A percentile compares a stretch with the other conserved stretches of the same genome.
Conservation (phyloP, 805 yeast genomes). For the Henningerozyma blattae region DNA sequence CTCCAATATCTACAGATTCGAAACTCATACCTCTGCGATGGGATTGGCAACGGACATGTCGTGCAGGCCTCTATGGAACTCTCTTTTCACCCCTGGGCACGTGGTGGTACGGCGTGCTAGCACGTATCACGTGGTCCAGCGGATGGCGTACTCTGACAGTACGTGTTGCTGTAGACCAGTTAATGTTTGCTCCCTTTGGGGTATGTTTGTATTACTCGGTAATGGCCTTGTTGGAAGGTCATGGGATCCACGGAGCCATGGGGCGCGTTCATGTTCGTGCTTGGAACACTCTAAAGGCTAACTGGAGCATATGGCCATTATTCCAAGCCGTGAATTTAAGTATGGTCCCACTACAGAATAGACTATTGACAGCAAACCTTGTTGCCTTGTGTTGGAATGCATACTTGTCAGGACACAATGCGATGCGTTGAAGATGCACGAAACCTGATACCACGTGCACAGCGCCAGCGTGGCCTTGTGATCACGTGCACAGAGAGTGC, state of each 20-base stretch:
- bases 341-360: constrained; percentile 57
- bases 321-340: constrained; percentile 73
- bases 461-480: no score
- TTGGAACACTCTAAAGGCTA: constrained; percentile 56
- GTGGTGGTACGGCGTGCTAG: no score
- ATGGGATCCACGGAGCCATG: constrained; percentile 32
- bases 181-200: constrained; percentile 64
- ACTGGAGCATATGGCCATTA: constrained; percentile 86
- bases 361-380: constrained; percentile 57
- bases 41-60: no score
- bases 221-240: constrained; percentile 58
- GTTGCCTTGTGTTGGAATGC: constrained; percentile 80
- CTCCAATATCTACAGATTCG: no score
- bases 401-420: constrained; percentile 50
- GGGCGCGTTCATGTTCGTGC: constrained; percentile 39
- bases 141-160: no score
- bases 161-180: constrained; percentile 64
- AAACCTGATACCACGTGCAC: no score
- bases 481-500: no score
- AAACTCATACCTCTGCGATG: no score
- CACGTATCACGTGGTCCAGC: no score
- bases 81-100: no score
- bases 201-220: constrained; percentile 60
- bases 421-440: no score
- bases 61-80: no score